Conservation (phyloP, 805 yeast species). For the Candida incommunis region DNA sequence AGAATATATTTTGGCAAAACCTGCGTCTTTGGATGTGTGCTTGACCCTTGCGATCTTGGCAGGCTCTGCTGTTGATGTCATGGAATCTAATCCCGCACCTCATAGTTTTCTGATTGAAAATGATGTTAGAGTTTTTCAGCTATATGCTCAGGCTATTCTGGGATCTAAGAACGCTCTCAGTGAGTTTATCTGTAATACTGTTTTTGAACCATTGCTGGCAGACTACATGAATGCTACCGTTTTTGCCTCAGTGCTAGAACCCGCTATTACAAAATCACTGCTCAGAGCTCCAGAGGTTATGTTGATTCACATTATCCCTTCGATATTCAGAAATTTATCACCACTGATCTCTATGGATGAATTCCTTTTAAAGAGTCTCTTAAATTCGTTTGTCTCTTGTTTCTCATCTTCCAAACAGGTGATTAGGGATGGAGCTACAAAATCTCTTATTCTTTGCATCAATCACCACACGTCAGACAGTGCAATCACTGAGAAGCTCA, state of each 20-base stretch:
- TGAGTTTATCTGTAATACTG: constrained; percentile 8
- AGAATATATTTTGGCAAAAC: constrained; percentile 12
- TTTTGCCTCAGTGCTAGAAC: constrained; percentile 31
- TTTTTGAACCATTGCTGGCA: constrained; percentile 30
- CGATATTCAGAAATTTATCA: constrained; percentile 27
- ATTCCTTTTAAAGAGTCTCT: constrained; percentile 30
- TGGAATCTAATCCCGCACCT: constrained; percentile 13
- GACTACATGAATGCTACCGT: constrained; percentile 26
- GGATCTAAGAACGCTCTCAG: constrained; percentile 16
- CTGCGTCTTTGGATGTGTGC: not conserved
- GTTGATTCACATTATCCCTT: constrained; percentile 39
- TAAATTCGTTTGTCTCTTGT: constrained; percentile 36
- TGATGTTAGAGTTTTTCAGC: constrained; percentile 9
- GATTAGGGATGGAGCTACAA: constrained; percentile 38
- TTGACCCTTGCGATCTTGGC: constrained; percentile 27
- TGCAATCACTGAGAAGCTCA: constrained; percentile 36
- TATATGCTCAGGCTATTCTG: constrained; percentile 19
- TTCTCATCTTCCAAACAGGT: constrained; percentile 57
- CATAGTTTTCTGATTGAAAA: constrained; percentile 7
- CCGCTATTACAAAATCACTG: constrained; percentile 58
- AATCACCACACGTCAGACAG: constrained; percentile 16
- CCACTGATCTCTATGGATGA: constrained; percentile 29
- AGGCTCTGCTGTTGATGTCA: constrained; percentile 12
- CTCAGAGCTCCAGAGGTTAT: constrained; percentile 68
- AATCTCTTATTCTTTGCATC: constrained; percentile 22